These are phyloP conservation scores for Pulveroboletus sp. DNA, from an alignment of 768 basidiomycete species.

Conservation along the genomic window DNA sequence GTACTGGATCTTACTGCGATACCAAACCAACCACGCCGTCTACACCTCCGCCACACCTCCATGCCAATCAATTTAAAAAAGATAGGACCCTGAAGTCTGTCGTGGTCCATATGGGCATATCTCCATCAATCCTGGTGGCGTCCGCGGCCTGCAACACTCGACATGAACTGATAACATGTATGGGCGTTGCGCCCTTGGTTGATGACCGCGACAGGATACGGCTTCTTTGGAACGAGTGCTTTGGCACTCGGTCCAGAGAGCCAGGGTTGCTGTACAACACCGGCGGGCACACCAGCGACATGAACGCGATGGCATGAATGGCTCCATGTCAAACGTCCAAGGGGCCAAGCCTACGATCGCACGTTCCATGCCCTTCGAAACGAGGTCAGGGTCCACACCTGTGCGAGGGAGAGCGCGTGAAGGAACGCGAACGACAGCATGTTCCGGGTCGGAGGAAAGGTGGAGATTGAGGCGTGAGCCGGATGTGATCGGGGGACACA, in stretches of 20 bases:
- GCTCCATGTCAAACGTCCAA: not conserved
- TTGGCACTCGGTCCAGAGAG: not conserved
- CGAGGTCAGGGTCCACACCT: conserved; percentile 13
- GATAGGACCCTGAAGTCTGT: conserved; percentile 16
- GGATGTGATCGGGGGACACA: not conserved
- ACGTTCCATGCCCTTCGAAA: not conserved
- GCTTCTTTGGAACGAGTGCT: not conserved
- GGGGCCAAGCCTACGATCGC: not conserved
- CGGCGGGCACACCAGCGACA: not conserved
- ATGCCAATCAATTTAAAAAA: not conserved
- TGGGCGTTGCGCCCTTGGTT: not conserved
- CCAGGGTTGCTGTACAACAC: conserved; percentile 5
- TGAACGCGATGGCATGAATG: no score
- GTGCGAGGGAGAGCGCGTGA: conserved; percentile 13
- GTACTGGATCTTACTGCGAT: not conserved
- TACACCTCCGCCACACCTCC: not conserved
- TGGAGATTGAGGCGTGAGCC: not conserved
- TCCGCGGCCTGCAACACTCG: conserved; percentile 11
- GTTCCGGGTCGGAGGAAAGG: conserved; percentile 6
- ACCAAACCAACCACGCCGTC: not conserved
- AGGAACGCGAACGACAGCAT: conserved; percentile 2
- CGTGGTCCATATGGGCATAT: not conserved
- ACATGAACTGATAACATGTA: conserved; percentile 8
- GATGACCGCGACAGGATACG: not conserved
- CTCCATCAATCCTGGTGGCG: conserved; percentile 6